Evolutionary conservation across 805 yeast genomes (phyloP), one percentile per base, ranked within the genome.

Genomic region (Schwanniomyces vanrijiae): DNA sequence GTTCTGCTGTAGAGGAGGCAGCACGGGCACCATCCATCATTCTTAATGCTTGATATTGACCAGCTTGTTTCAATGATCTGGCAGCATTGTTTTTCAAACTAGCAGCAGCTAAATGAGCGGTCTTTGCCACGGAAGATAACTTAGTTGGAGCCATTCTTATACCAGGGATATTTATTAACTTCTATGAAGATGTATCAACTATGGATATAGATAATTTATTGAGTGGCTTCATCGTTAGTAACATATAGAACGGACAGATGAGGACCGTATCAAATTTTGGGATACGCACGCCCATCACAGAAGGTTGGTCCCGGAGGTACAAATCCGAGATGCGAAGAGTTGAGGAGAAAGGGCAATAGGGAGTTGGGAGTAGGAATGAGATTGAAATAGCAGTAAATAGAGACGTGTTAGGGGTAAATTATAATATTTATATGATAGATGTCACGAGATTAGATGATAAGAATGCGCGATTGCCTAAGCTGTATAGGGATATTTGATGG

Each of bases 1-100:
- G 71, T 53, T 81, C 84, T 21, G 83, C 64, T 18, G 80, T 62
- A 8, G 76, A 65, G 6, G 80, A 73, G 6, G 81, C 80, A 43
- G 66, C 56, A 64, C 80, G 71, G 35, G 61, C 48, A 26, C 58
- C 51, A 41, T 58, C 60, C 50, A 59, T 54, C 68, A 64, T 67
- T 64, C 73, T 65, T 50, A 65, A 48, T 20, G 70, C 65, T 52
- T 64, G 71, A 49, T 57, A 63, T 47, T 65, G 70, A 29, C 71
- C 71, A 18, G 71, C 57, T 40, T 56, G 62, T 8, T 53, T 49
- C 38, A 64, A 43, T 22, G 58, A 42, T 54, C 63, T 55, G 37
- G 54, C 45, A 22, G 34, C 44, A 29, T 54, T 49, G 44, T 59
- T 56, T 55, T 61, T 68, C 44, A 69, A 54, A 25, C 71, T 70